Evolutionary conservation across 2,329 filamentous ascomycete genomes (phyloP).

Genomic region (Xylaria sp.): DNA sequence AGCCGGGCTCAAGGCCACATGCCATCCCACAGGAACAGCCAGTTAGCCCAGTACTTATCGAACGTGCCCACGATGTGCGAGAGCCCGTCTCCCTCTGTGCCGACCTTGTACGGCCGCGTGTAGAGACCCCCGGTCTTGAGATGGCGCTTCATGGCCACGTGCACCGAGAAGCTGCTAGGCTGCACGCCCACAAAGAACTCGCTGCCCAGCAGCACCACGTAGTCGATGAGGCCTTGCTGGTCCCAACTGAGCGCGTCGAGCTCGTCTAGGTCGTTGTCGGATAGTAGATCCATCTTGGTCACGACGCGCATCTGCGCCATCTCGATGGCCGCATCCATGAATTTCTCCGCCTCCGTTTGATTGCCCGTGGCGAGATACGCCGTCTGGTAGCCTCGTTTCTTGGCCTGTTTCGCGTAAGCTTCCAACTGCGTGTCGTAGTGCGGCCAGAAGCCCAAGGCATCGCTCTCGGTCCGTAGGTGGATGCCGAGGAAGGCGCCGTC

Average conservation of each 20-base stretch:
- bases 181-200: conserved; percentile 52
- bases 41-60: conserved; percentile 53
- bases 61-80: conserved; percentile 53
- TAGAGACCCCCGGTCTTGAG: conserved; percentile 47
- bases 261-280: conserved; percentile 40
- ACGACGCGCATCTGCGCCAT: conserved; percentile 43
- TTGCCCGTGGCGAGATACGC: conserved; percentile 56
- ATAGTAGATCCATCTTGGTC: conserved; percentile 47
- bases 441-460: conserved; percentile 54
- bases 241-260: conserved; percentile 50
- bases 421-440: conserved; percentile 48
- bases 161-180: conserved; percentile 56
- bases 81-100: conserved; percentile 48
- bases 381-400: conserved; percentile 41
- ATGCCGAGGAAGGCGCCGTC: conserved; percentile 46
- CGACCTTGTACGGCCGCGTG: conserved; percentile 51
- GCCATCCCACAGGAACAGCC: conserved; percentile 55
- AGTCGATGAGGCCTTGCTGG: conserved; percentile 52
- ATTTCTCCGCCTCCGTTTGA: conserved; percentile 47
- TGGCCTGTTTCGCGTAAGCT: conserved; percentile 46
- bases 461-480: conserved; percentile 55
- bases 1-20: conserved; percentile 46
- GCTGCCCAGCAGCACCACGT: conserved; percentile 47
- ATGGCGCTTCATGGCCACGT: conserved; percentile 53
- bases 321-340: conserved; percentile 43